phyloP scores from a whole-genome alignment of 768 basidiomycete species.

The Dacryopinax primogenitus region DNA sequence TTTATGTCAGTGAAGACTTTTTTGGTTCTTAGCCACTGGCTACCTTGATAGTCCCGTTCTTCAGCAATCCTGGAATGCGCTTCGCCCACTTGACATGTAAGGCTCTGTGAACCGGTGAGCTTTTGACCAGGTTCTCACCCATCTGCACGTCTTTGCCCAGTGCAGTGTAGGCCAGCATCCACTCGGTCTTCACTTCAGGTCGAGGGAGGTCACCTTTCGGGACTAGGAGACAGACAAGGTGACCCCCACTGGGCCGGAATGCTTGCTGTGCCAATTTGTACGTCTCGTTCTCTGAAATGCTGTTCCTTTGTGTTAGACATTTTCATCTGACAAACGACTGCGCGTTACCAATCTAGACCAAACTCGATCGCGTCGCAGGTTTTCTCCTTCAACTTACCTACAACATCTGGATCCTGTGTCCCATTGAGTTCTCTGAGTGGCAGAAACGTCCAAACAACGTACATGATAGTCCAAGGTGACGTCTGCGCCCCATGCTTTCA shows the following conservation, averaged over 20 bases:
- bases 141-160: slow-evolving; percentile 1
- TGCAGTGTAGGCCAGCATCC: neutral
- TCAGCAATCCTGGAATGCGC: neutral
- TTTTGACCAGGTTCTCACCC: neutral
- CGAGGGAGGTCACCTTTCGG: neutral
- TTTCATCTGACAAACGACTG: neutral
- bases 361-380: neutral
- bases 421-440: neutral
- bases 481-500: slow-evolving; percentile 34
- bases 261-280: neutral
- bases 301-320: neutral
- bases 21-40: neutral
- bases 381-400: neutral
- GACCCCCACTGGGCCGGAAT: neutral
- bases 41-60: neutral
- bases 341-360: neutral
- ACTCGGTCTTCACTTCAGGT: slow-evolving; percentile 4
- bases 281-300: neutral
- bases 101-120: neutral
- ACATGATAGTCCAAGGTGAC: slow-evolving; percentile 30
- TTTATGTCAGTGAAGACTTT: neutral
- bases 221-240: neutral
- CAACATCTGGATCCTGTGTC: neutral
- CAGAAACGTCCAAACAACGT: neutral
- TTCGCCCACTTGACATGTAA: neutral